phyloP scores from a whole-genome alignment of 2,329 filamentous ascomycete genomes.

The Didymella sp. region DNA sequence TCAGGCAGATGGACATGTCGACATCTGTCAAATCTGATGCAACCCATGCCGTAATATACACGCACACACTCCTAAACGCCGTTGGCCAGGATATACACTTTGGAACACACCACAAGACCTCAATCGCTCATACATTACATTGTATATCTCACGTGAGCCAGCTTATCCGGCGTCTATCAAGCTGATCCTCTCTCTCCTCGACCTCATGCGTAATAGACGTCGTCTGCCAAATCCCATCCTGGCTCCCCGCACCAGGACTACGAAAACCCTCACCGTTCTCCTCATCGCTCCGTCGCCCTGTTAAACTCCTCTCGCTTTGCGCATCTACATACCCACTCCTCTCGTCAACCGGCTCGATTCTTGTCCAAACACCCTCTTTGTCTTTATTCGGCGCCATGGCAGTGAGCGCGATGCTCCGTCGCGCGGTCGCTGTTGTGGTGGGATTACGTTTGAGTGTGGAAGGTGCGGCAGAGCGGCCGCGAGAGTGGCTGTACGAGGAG shows the following conservation, averaged over 20 bases:
- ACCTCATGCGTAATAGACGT: constrained; percentile 3
- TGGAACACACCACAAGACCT: background rate
- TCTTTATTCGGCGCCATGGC: background rate
- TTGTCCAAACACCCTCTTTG: constrained; percentile 12
- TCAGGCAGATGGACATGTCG: background rate
- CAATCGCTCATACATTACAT: background rate
- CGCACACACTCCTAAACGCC: background rate
- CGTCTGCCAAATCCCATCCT: constrained; percentile 14
- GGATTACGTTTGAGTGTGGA: constrained; percentile 3
- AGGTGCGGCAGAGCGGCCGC: background rate
- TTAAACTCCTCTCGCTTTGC: background rate
- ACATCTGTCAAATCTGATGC: background rate
- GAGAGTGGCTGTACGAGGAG: constrained; percentile 14
- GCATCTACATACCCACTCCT: background rate
- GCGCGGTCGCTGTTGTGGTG: background rate
- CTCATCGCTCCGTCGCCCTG: constrained; percentile 4
- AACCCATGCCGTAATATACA: background rate
- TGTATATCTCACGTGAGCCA: background rate
- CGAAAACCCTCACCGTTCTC: constrained; percentile 1
- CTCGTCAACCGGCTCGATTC: constrained; percentile 14
- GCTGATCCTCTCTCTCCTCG: background rate
- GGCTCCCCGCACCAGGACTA: background rate
- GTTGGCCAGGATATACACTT: constrained; percentile 10
- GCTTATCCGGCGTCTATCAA: background rate
- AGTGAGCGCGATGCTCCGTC: constrained; percentile 7